These are phyloP conservation scores for Cladosporium sp. DNA, from an alignment of 2,329 filamentous ascomycete genomes.

Conservation along the genomic window DNA sequence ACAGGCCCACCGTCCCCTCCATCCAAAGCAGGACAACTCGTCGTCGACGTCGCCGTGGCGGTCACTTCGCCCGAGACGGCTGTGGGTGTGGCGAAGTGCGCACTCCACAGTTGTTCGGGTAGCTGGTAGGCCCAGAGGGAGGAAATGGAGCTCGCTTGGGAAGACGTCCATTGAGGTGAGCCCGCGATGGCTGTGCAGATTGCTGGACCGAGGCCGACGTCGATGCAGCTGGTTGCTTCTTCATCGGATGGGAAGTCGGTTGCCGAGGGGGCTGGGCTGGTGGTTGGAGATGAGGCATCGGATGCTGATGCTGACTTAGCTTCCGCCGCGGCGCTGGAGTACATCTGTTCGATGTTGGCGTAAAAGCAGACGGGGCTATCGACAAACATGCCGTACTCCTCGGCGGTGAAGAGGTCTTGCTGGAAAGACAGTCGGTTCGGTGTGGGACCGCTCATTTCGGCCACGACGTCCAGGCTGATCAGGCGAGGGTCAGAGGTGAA, in stretches of 20 bases:
- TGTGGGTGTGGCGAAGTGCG: conserved; percentile 3
- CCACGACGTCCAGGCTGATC: conserved; percentile 3
- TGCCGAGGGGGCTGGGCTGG: too few relatives aligned
- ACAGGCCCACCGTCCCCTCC: background rate
- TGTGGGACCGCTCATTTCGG: background rate
- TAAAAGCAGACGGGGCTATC: conserved; percentile 5
- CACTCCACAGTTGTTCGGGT: conserved; percentile 7
- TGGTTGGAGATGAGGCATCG: background rate
- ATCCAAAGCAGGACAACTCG: conserved; percentile 1
- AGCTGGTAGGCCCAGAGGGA: background rate
- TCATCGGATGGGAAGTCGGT: background rate
- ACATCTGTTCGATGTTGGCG: conserved; percentile 5
- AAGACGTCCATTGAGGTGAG: conserved; percentile 5
- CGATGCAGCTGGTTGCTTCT: background rate
- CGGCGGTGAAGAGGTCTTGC: background rate
- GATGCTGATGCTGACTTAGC: background rate
- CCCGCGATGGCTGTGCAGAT: background rate
- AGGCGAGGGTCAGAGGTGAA: conserved; percentile 9
- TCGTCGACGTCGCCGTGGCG: conserved; percentile 4
- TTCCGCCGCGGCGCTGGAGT: background rate
- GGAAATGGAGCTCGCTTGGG: background rate
- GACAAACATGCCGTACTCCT: conserved; percentile 7
- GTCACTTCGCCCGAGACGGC: background rate
- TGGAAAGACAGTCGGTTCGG: background rate
- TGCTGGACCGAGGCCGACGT: background rate